Base-by-base conservation (phyloP, 75 land plant genomes). In the Picea glauca region DNA sequence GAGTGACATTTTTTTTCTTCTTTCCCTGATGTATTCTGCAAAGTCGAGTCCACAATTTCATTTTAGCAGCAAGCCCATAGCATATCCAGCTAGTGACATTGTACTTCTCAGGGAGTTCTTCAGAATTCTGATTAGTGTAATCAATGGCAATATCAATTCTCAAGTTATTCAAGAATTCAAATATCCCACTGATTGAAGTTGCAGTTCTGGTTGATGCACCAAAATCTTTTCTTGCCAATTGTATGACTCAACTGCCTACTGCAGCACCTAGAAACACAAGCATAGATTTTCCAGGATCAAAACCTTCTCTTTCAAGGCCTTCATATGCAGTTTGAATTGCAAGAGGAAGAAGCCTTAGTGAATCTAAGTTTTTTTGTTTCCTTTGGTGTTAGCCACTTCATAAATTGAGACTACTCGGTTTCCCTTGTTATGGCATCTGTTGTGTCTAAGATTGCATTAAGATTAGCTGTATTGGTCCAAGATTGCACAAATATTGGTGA, bases 181-280 rank as follows among this genome's bases (percentile, higher is more conserved):
- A 9, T 76, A 93, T 94, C n/a, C 78, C 75, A 38, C 93, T 88
- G 76, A 96, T 93, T 30, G 96, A 75, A 58, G 98, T 93, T 30
- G 98, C 93, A 40, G 92, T 91, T 21, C 93, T 84, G 75, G 58
- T 83, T 15, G 96, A 87, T 20, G 98, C 96, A 35, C 93, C 91
- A 78, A 87, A 93, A 4, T 91, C 89, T 17, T 26, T 80, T 78
- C 90, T 94, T 54, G 93, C 98, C 13, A 94, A 78, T 93, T 93
- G 98, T 58, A 95, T 90, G 1, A 86, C 89, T 3, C 89, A 72
- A 32, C 84, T 89, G 26, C 26, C 93, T 60, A 91, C 94, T 26
- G 96, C 96, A 70, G 96, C 91, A 73, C 96, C 96, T 72, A 91
- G 92, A 30, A 95, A 64, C 40, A 93, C 92, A 73, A 95, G 93